These are phyloP conservation scores for Chaetomium cochliodes DNA, from an alignment of 495 filamentous ascomycete species.

Conservation along the genomic window DNA sequence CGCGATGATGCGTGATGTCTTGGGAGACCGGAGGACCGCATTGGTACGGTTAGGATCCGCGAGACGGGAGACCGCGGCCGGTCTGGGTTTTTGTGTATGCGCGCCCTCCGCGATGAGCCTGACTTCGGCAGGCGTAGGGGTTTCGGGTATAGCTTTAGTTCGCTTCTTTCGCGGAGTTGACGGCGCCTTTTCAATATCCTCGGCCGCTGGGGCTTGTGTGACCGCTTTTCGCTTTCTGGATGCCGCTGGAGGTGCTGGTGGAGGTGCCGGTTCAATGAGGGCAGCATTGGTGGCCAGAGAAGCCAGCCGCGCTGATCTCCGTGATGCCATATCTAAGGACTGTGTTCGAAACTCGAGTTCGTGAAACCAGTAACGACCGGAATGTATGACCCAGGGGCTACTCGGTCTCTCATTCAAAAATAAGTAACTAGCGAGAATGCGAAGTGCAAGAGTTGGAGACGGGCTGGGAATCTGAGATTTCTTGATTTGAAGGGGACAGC, in stretches of 20 bases:
- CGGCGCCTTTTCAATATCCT: conserved; percentile 26
- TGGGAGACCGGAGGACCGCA: conserved; percentile 74
- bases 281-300: conserved; percentile 37
- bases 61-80: conserved; percentile 45
- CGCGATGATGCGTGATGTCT: conserved; percentile 66
- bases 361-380: not conserved
- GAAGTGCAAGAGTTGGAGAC: not conserved
- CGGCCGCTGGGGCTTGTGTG: conserved; percentile 9
- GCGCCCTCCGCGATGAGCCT: conserved; percentile 35
- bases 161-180: conserved; percentile 40
- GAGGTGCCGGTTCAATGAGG: conserved; percentile 18
- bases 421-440: not conserved
- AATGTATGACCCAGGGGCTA: not conserved
- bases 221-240: conserved; percentile 44
- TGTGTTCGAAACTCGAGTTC: not conserved
- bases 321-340: conserved; percentile 50
- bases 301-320: conserved; percentile 59
- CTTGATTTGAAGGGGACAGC: too few relatives aligned
- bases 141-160: conserved; percentile 34
- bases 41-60: conserved; percentile 58
- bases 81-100: conserved; percentile 34
- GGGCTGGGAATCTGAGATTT: not conserved
- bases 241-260: conserved; percentile 21
- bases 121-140: conserved; percentile 42
- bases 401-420: too few relatives aligned